Evolutionary conservation across 2,329 filamentous ascomycete species (phyloP), one percentile per base, ranked within the genome.

Genomic region (Aspergillus brunneoviolaceus): DNA sequence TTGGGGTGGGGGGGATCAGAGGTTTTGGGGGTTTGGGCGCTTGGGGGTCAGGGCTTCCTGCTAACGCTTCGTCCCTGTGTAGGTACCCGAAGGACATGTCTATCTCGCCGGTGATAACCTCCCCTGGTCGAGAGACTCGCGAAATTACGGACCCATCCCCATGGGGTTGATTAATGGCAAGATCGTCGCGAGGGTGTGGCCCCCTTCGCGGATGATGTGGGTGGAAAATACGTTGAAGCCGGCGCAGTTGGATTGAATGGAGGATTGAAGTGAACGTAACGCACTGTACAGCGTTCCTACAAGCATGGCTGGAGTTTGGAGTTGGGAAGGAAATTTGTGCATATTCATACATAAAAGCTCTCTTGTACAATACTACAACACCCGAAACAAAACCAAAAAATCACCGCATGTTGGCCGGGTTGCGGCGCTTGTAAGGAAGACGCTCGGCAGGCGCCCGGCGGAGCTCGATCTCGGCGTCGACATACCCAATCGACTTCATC

Each of bases 41-140:
- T 19, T 19, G 5, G 16, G 50, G 60, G 35, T 19, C 7, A 31
- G 51, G 49, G 27, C 9, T 14, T 25, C 11, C 11, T 27, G 49
- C 25, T 50, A 27, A 29, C 27, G 7, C 21, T 31, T 50, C 35
- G 6, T 4, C 27, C 51, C 56, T 49, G 52, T 27, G 9, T 70
- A 96, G 90, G 87, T 99, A 16, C 95, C 95, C 0, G 82, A 90
- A 71, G 95, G 95, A 1, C 95, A 99, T 80, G 96, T 92, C 70
- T 98, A 92, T 86, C 80, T 97, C 6, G 85, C 87, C 2, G 95
- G 95, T 2, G 95, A 99, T 76, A 98, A 98, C 75, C 72, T 96
- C 62, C 82, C 86, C 3, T 89, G 85, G 69, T 97, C 92, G 25
- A 82, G 91, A 65, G 95, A 99, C 79, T 97, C 92, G 49, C 87